Base-by-base conservation (phyloP, 371 early-diverging fungal species). In the Mucor mucedo region DNA sequence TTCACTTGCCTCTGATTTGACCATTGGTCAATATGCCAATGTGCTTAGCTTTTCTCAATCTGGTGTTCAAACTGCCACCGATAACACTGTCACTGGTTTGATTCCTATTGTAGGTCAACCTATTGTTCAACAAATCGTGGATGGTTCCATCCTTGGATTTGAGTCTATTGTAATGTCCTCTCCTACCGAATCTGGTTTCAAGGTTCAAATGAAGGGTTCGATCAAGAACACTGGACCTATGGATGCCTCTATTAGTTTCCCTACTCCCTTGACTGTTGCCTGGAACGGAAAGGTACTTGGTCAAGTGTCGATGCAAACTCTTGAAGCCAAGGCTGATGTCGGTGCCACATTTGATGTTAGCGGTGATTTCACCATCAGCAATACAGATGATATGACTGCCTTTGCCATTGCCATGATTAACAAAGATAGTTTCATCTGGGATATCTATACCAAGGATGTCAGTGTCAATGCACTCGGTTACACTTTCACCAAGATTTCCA, bases 151-250 rank as follows among this genome's bases (percentile, higher is more conserved):
- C 32, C 80, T 89, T 66, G 72, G 72, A 2, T 79, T 89, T 63
- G 69, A 69, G 39, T 73, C 80, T 14, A 68, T 81, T 39, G 40
- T 70, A 45, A 76, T 89, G 59, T 84, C 86, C 21, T 66, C 79
- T 28, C 77, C 84, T 29, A 77, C 82, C 6, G 78, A 84, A 14
- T 40, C 57, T 47, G 58, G 70, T 10, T 85, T 86, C 79, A 79
- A 77, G 58, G 80, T 87, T 48, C 73, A 73, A 44, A 84, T 85
- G 79, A 65, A 69, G 52, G 89, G 89, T 49, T 54, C 70, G 13
- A 84, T 87, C 76, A 60, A 76, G 35, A 72, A 85, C 52, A 84
- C 88, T 29, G 90, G 90, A 56, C 84, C 83, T 28, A 78, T 89
- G 76, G 80, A 75, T 63, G 88, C 88, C n/a, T 62, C 70, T 0